phyloP scores from a whole-genome alignment of 495 filamentous ascomycete species.

The Aspergillus olivimuriae region DNA sequence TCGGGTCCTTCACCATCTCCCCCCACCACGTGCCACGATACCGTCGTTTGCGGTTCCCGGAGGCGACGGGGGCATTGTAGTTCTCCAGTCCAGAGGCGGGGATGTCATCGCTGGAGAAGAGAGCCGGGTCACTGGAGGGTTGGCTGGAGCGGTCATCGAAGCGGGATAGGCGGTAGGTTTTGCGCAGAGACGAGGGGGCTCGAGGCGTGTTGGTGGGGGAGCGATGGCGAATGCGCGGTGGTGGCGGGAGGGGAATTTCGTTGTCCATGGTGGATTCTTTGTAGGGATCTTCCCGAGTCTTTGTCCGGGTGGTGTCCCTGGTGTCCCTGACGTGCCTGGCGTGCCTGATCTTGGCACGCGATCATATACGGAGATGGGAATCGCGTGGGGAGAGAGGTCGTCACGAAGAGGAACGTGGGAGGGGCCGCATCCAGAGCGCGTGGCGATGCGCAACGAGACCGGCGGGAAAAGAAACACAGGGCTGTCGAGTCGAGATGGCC shows the following conservation, averaged over 20 bases:
- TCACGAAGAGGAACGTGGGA: neutral
- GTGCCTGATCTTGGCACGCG: neutral
- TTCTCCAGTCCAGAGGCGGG: constrained; percentile 63
- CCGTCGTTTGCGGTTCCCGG: constrained; percentile 50
- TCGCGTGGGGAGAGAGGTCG: constrained; percentile 2
- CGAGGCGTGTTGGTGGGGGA: constrained; percentile 20
- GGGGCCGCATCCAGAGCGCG: too few relatives aligned
- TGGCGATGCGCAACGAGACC: too few relatives aligned
- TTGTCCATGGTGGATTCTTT: constrained; percentile 40
- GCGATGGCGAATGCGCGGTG: constrained; percentile 35
- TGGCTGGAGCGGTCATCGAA: constrained; percentile 41
- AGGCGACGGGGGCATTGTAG: constrained; percentile 42
- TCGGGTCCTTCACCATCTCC: constrained; percentile 44
- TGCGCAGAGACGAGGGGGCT: constrained; percentile 21
- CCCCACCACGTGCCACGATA: constrained; percentile 70
- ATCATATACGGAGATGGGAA: neutral
- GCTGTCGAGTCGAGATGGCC: too few relatives aligned
- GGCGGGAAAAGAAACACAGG: too few relatives aligned
- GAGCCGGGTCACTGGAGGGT: constrained; percentile 64
- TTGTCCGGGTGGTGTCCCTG: too few relatives aligned
- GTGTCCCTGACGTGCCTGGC: too few relatives aligned
- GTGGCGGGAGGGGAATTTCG: constrained; percentile 40
- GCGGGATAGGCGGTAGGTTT: constrained; percentile 27
- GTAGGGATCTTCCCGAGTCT: too few relatives aligned
- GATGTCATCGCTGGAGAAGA: constrained; percentile 76